Percentiles rank a stretch among this genome's conserved stretches.
These are phyloP conservation scores for Septoria linicola DNA, from an alignment of 2,329 filamentous ascomycete genomes.

Conservation along the genomic window DNA sequence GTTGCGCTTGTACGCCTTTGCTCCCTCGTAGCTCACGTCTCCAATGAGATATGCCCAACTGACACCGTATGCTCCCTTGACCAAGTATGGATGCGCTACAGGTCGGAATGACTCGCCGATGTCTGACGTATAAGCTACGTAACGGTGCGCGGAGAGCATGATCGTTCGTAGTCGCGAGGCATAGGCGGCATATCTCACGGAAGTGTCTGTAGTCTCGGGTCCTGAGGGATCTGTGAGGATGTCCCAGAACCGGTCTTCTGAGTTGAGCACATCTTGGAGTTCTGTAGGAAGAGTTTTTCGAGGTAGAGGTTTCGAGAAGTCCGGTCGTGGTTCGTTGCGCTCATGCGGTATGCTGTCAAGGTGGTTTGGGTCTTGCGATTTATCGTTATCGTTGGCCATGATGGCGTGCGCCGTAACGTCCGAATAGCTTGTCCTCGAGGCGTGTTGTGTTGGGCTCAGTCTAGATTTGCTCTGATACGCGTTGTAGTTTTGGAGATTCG, in stretches of 20 bases:
- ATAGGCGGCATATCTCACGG: constrained; percentile 89
- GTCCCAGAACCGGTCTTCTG: constrained; percentile 70
- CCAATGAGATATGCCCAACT: constrained; percentile 91
- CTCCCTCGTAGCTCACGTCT: constrained; percentile 89
- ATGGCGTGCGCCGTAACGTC: constrained; percentile 6
- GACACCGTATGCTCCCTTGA: constrained; percentile 80
- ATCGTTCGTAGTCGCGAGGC: constrained; percentile 66
- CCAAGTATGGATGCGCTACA: constrained; percentile 79
- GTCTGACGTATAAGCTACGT: constrained; percentile 92
- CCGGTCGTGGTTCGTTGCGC: constrained; percentile 46
- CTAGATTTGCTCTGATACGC: no score
- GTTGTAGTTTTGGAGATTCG: no score
- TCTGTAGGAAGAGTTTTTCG: constrained; percentile 54
- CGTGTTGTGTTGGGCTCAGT: neutral
- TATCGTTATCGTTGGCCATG: constrained; percentile 42
- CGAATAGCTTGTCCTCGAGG: neutral
- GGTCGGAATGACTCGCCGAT: constrained; percentile 96
- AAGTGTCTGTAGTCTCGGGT: constrained; percentile 78
- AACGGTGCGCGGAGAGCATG: constrained; percentile 85
- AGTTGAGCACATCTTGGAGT: constrained; percentile 57
- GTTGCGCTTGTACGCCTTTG: constrained; percentile 90
- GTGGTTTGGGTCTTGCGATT: constrained; percentile 22
- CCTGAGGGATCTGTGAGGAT: constrained; percentile 60
- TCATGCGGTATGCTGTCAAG: constrained; percentile 43
- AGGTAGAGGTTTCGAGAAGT: constrained; percentile 50